Evolutionary conservation across 805 yeast species (phyloP), one percentile per base, ranked within the genome.

Genomic region (Pichia heedii): DNA sequence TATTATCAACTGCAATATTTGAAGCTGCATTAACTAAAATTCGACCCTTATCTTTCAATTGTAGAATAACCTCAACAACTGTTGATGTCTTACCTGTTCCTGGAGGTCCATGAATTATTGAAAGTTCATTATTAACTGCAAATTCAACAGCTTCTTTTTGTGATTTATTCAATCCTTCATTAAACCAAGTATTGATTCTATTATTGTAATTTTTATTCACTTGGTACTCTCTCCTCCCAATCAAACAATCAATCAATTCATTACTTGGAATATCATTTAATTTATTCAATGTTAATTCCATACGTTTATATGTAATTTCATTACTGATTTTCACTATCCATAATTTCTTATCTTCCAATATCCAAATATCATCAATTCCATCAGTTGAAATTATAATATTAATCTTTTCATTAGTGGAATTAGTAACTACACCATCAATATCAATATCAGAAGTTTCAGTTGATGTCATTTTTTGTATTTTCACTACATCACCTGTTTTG

Each of bases 11-110:
- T 1, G 96, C 78, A 15, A 88, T 80, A 58, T 90, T 90, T 0
- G 97, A 88, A 0, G 97, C 95, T 0, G 96, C 97, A 65, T 97
- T 89, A 0, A 90, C 89, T 24, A 90, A 65, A 0, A 90, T 79
- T 37, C 88, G 61, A 20, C 50, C 51, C 15, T 58, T 53, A 6
- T 54, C 54, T 6, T 46, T 39, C 10, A 42, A 18, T 56, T 89
- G 96, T 41, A 82, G 74, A 32, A 88, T 79, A 8, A 85, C 65
- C 54, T 90, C 97, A 10, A 89, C 78, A 6, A 90, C 54, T 0
- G 97, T 89, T 49, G 81, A 81, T 0, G 97, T 90, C 56, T 82
- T 82, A 11, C 90, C 90, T 0, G 90, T 82, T 4, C 90, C 90
- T 0, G 89, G 89, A 1, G 90, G 90, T 0, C 90, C 90, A 55